These are phyloP conservation scores for Moringa oleifera DNA, from an alignment of 345 rosid genomes.

Conservation along the genomic window DNA sequence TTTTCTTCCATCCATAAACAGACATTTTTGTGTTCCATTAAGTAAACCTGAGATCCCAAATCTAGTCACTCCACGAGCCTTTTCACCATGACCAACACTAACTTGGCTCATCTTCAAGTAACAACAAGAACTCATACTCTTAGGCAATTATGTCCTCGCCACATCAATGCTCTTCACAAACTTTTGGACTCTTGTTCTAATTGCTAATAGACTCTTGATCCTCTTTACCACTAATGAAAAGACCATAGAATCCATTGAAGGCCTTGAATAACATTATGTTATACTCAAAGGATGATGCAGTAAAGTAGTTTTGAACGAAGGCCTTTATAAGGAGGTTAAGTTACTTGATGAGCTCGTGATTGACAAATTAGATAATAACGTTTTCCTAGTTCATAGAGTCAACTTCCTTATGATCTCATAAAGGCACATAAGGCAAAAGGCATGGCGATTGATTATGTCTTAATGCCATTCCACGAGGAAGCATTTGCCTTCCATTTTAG, in stretches of 20 bases:
- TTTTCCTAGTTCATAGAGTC: constrained; percentile 42
- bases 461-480: constrained; percentile 33
- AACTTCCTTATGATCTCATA: constrained; percentile 28
- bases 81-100: not conserved
- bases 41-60: constrained; percentile 19
- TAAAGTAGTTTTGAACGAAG: constrained; percentile 24
- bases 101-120: constrained; percentile 31
- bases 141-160: constrained; percentile 39
- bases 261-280: constrained; percentile 22
- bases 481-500: too few relatives aligned
- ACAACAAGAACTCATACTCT: constrained; percentile 45
- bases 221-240: constrained; percentile 11
- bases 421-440: constrained; percentile 37
- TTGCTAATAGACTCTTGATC: constrained; percentile 9
- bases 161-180: constrained; percentile 22
- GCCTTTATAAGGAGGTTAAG: constrained; percentile 28
- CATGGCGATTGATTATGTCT: constrained; percentile 44
- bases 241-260: constrained; percentile 21
- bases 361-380: constrained; percentile 29
- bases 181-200: constrained; percentile 36
- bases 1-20: constrained; percentile 29
- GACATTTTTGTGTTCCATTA: constrained; percentile 16
- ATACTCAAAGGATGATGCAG: constrained; percentile 15
- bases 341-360: constrained; percentile 40
- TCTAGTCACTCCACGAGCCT: constrained; percentile 11